Conservation (phyloP, 2,329 filamentous ascomycete genomes). For the Colletotrichum sp. region DNA sequence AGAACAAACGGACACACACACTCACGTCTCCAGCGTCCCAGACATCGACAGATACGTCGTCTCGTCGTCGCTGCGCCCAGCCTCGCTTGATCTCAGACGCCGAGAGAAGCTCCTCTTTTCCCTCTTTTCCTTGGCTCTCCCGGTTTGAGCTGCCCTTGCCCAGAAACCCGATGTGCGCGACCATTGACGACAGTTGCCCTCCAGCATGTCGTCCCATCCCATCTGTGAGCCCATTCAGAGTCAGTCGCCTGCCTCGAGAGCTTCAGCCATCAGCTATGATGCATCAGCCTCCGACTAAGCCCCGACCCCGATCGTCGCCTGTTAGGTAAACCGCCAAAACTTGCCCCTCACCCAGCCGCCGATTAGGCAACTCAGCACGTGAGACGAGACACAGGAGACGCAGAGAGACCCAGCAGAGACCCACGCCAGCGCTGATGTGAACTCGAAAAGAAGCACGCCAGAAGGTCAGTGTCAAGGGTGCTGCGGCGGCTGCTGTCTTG, state of each 20-base stretch:
- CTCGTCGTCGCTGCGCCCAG: background rate
- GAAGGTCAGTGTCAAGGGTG: background rate
- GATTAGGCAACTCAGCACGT: background rate
- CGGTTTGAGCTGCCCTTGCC: conserved; percentile 9
- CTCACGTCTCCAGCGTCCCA: background rate
- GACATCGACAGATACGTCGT: background rate
- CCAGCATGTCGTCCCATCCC: conserved; percentile 9
- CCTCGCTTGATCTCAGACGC: conserved; percentile 8
- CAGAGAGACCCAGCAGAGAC: background rate
- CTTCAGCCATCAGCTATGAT: background rate
- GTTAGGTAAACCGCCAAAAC: background rate
- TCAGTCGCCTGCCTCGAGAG: background rate
- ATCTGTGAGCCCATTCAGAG: conserved; percentile 14
- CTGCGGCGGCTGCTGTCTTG: background rate
- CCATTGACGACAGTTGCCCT: conserved; percentile 16
- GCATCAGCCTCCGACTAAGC: conserved; percentile 1
- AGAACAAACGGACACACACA: background rate
- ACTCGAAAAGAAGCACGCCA: background rate
- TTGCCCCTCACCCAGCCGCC: background rate
- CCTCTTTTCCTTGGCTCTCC: background rate
- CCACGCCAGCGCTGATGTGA: background rate
- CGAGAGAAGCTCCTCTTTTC: conserved; percentile 6
- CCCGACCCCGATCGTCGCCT: conserved; percentile 6
- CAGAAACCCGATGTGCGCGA: conserved; percentile 12
- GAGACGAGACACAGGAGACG: background rate